Evolutionary conservation across 805 yeast species (phyloP), one percentile per base, ranked within the genome.

Genomic region (Wickerhamomyces tratensis): DNA sequence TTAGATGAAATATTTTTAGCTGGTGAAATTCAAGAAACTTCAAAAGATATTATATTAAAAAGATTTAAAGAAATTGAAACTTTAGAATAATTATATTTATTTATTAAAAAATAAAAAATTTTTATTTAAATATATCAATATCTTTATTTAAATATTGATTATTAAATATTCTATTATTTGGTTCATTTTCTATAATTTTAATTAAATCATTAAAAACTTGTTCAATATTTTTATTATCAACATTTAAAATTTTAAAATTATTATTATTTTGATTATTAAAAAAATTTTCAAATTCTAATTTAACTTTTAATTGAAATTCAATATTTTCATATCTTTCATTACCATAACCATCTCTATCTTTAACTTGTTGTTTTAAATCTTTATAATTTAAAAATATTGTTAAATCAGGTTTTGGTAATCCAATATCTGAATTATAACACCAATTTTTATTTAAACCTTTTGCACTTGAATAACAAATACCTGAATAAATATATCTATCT

Each of bases 401-500:
- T 39, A 83, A 46, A 60, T 93, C 99, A 0, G 99, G 98, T 49
- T 67, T 74, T 1, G 95, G 88, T 12, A 93, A 69, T 0, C 98
- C 98, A 26, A 61, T 63, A 52, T 93, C 98, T 1, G 96, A 93
- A 30, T 67, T 64, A 15, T 72, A 63, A 50, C 96, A 83, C 98
- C 98, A 93, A 7, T 76, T 68, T 33, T 72, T 58, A 48, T 77
- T 77, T 56, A 81, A 59, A 1, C 80, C 85, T 59, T 93, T 91
- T 7, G 98, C 96, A 2, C 85, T 69, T 1, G 96, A 81, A 57
- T 91, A 93, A 6, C 96, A 96, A 4, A 88, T 76, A 0, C 99
- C 98, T 0, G 97, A 87, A 55, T 86, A 91, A 5, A 85, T 82
- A 54, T 91, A 93, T 49, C 99, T 67, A 58, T 93, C 99, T 44